Evolutionary conservation across 1,284 basidiomycete genomes (phyloP).

Genomic region (Malassezia brasiliensis): DNA sequence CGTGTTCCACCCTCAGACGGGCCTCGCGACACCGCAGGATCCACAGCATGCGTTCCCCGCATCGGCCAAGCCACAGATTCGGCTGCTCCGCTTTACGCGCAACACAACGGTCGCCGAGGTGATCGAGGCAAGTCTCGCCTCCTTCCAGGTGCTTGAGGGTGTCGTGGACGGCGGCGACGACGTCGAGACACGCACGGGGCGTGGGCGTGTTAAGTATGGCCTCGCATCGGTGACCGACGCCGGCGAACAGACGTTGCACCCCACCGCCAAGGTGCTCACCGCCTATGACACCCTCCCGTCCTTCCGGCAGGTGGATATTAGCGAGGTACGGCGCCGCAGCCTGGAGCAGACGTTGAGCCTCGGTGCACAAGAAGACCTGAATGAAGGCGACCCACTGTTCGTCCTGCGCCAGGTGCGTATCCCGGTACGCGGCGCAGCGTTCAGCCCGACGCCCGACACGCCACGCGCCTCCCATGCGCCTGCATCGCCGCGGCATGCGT

Average conservation of each 20-base stretch:
- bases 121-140: conserved; percentile 77
- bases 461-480: neutral
- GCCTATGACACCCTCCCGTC: conserved; percentile 61
- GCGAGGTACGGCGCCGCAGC: conserved; percentile 65
- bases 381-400: conserved; percentile 74
- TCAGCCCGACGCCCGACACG: neutral
- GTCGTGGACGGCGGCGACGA: conserved; percentile 96
- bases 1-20: conserved; percentile 79
- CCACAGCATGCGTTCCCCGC: neutral
- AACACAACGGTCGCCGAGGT: conserved; percentile 93
- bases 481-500: neutral
- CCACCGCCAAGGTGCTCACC: conserved; percentile 54
- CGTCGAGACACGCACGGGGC: conserved; percentile 74
- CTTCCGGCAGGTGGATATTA: conserved; percentile 55
- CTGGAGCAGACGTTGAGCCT: conserved; percentile 65
- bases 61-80: conserved; percentile 9
- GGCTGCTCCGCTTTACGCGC: conserved; percentile 59
- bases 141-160: conserved; percentile 85
- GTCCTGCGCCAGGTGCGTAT: conserved; percentile 53
- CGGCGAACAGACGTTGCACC: conserved; percentile 24
- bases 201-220: conserved; percentile 67
- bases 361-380: conserved; percentile 59
- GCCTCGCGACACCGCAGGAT: conserved; percentile 62
- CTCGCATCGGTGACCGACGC: conserved; percentile 51
- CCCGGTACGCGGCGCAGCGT: neutral